These are phyloP conservation scores for Phylloporus arenicola DNA, from an alignment of 768 basidiomycete genomes.

Conservation along the genomic window DNA sequence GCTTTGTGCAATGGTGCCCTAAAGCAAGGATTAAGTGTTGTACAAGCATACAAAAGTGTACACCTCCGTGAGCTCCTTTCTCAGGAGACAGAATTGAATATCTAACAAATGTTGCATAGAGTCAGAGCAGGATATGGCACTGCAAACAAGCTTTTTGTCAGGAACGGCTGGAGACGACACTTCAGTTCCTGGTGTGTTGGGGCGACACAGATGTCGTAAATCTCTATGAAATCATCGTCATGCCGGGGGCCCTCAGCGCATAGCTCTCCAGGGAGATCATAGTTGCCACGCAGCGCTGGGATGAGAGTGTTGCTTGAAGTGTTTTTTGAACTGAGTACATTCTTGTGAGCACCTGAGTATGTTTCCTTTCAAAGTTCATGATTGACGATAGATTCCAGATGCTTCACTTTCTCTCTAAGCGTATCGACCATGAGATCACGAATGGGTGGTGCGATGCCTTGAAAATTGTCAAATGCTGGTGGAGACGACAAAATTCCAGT, in stretches of 20 bases:
- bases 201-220: slow-evolving; percentile 56
- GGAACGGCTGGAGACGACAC: slow-evolving; percentile 43
- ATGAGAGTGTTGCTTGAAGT: slow-evolving; percentile 32
- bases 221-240: slow-evolving; percentile 59
- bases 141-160: slow-evolving; percentile 54
- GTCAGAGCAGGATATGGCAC: slow-evolving; percentile 61
- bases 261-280: slow-evolving; percentile 51
- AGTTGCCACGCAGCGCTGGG: slow-evolving; percentile 36
- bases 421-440: slow-evolving; percentile 34
- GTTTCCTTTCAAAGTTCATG: slow-evolving; percentile 42
- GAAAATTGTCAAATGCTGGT: slow-evolving; percentile 45
- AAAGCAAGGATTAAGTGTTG: not conserved
- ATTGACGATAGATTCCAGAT: slow-evolving; percentile 41
- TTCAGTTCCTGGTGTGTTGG: slow-evolving; percentile 67
- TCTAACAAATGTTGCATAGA: slow-evolving; percentile 67
- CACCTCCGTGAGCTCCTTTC: slow-evolving; percentile 64
- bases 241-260: slow-evolving; percentile 53
- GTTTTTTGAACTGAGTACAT: not conserved
- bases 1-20: slow-evolving; percentile 52
- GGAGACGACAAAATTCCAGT: slow-evolving; percentile 33
- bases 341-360: slow-evolving; percentile 13
- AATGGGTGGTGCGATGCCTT: slow-evolving; percentile 18
- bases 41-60: not conserved
- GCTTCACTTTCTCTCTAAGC: slow-evolving; percentile 29
- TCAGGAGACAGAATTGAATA: slow-evolving; percentile 66